Evolutionary conservation across 2,329 filamentous ascomycete genomes (phyloP), one percentile per base, ranked within the genome.

Genomic region (Calonectria pseudoturangicola): DNA sequence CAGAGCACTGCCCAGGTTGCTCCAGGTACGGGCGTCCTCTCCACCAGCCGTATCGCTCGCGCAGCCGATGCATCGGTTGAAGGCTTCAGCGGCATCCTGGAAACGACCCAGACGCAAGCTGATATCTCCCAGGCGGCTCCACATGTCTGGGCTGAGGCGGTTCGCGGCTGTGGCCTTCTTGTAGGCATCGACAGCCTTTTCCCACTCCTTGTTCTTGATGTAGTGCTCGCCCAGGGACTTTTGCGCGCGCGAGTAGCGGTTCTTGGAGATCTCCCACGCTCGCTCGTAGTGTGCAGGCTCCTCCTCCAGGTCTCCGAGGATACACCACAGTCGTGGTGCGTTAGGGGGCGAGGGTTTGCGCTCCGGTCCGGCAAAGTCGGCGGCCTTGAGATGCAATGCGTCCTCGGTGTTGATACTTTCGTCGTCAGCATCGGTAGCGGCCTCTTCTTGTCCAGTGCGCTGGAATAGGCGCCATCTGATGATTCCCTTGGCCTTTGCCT

Each of bases 121-220:
- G 66, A 97, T 95, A 81, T 98, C 98, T 9, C 97, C 97, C 5
- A 98, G 88, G 0, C 96, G 92, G 80, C 95, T 95, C 97, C 97
- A 99, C 70, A 95, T 92, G 66, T 94, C 90, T 2, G 94, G 91
- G 81, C 95, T 96, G 47, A 98, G 88, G 16, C 94, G 91, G 82
- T 97, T 98, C 68, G 95, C 93, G 27, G 89, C 87, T 0, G 98
- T 90, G 30, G 95, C 95, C 72, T 93, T 91, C 58, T 88, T 87
- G 83, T 98, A 99, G 1, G 96, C 94, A 41, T 93, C 91, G 16
- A 92, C 91, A 0, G 96, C 95, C 74, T 92, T 90, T 27, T 87
- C 82, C 80, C 93, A 91, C 58, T 96, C 89, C 73, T 92, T 91
- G 21, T 89, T 83, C 45, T 90, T 87, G 43, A 97, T 89, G 82